phyloP scores from a whole-genome alignment of 768 basidiomycete genomes.

The Psilocybe cubensis region DNA sequence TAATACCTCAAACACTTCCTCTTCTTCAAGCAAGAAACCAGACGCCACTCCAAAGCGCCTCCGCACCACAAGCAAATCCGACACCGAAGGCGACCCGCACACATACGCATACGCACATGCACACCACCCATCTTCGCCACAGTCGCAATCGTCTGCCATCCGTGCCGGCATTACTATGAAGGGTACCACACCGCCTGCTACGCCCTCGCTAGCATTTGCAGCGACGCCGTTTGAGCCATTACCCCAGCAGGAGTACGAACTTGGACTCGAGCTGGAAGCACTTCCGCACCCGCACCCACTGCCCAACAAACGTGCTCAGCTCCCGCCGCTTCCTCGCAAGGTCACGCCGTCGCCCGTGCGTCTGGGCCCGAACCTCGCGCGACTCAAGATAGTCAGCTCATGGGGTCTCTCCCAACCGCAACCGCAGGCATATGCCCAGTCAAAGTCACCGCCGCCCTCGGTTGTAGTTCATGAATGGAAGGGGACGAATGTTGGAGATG shows the following conservation, averaged over 20 bases:
- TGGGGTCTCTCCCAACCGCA: slow-evolving; percentile 11
- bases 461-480: slow-evolving; percentile 25
- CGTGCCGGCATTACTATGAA: too few relatives aligned
- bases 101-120: too few relatives aligned
- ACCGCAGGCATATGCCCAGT: slow-evolving; percentile 14
- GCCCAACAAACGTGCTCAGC: slow-evolving; percentile 23
- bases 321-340: slow-evolving; percentile 26
- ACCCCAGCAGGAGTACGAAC: slow-evolving; percentile 26
- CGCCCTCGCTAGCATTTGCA: slow-evolving; percentile 15
- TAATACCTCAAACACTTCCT: too few relatives aligned
- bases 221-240: slow-evolving; percentile 20
- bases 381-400: slow-evolving; percentile 30
- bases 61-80: slow-evolving; percentile 21
- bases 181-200: slow-evolving; percentile 18
- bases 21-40: slow-evolving; percentile 21
- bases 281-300: too few relatives aligned
- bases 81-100: slow-evolving; percentile 14
- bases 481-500: too few relatives aligned
- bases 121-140: too few relatives aligned
- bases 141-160: too few relatives aligned
- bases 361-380: slow-evolving; percentile 27
- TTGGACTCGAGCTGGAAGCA: slow-evolving; percentile 22
- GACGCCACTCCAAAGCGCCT: slow-evolving; percentile 17
- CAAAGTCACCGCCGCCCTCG: slow-evolving; percentile 22
- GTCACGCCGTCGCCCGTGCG: slow-evolving; percentile 27